Evolutionary conservation across 352 stramenopile species (phyloP), one percentile per base, ranked within the genome.

Genomic region (Aphanomyces invadans): DNA sequence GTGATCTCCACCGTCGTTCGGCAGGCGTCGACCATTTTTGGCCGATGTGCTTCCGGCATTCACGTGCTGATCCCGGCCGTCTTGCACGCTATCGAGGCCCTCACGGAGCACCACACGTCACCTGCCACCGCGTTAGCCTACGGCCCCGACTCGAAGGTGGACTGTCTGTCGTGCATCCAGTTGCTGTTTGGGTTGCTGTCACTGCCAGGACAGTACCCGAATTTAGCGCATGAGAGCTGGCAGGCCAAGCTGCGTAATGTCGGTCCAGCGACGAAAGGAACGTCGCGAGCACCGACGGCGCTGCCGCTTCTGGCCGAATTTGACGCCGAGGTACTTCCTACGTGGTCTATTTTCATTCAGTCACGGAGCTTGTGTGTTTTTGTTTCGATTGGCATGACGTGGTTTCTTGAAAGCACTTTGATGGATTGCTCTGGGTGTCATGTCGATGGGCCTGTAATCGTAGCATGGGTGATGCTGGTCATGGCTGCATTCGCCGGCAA

Each of bases 1-100:
- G 78, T 95, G 26, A 78, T 95, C 7, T 91, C 86, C 4, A 92
- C 82, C 0, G 83, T 95, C 12, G 64, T 95, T 11, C 81, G 92
- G 49, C 82, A 79, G 44, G 87, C 82, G 1, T 87, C 86, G 2
- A 70, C 71, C 3, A 71, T 95, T 36, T 95, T 95, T 52, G 87
- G 83, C 17, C 73, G 90, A 19, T 92, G 90, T 52, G 63, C 92
- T 0, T 77, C 88, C 51, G 86, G 86, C 10, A 75, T 92, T 46
- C 89, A 90, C 52, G 81, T 83, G 23, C 71, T 95, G 2, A 82
- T 95, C 12, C 86, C 86, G 1, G 77, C 83, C 9, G 90, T 92
- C 74, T 69, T 95, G 42, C 83, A 91, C 62, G 78, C 83, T 0
- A 78, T 95, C 23, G 86, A 95, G 55, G 74, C 86, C 52, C 87